Evolutionary conservation across 1,284 basidiomycete genomes (phyloP).

Genomic region (Athelia psychrophila): DNA sequence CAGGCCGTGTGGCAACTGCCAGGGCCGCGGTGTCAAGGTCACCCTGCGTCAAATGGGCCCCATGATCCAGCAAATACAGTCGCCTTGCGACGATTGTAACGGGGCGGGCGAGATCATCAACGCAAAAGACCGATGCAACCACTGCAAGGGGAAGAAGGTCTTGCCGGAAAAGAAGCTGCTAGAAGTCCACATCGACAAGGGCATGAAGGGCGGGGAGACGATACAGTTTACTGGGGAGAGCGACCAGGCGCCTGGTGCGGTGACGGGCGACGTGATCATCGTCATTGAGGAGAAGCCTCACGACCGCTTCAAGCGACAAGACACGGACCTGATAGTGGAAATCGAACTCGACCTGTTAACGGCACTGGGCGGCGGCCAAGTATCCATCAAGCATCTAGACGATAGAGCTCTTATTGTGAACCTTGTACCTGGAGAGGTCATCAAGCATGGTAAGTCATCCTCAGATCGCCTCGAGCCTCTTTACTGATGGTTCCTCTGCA

Average conservation of each 20-base stretch:
- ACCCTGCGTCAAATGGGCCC: constrained; percentile 96
- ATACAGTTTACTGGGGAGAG: constrained; percentile 95
- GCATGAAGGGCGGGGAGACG: constrained; percentile 98
- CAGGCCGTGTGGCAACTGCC: constrained; percentile 76
- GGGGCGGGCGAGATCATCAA: constrained; percentile 95
- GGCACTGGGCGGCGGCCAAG: constrained; percentile 90
- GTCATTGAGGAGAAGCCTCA: constrained; percentile 97
- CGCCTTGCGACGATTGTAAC: constrained; percentile 90
- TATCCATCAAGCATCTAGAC: constrained; percentile 92
- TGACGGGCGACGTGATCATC: constrained; percentile 96
- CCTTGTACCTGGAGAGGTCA: constrained; percentile 87
- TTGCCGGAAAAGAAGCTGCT: constrained; percentile 95
- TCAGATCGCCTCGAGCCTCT: constrained; percentile 3
- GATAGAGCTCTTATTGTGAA: constrained; percentile 86
- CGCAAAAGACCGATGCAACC: constrained; percentile 89
- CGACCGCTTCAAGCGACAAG: constrained; percentile 88
- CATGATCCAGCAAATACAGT: constrained; percentile 99
- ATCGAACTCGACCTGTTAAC: constrained; percentile 93
- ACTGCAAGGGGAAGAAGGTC: constrained; percentile 96
- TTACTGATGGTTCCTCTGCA: constrained; percentile 28
- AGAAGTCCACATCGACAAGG: constrained; percentile 99
- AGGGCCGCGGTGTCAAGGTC: constrained; percentile 90
- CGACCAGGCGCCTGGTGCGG: constrained; percentile 90
- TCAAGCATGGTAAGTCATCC: constrained; percentile 81
- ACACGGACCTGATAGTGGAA: constrained; percentile 88